A percentile compares a stretch with the other conserved stretches of the same genome.
phyloP scores from a whole-genome alignment of 164 flowering plant genomes.

The Kingdonia uniflora region DNA sequence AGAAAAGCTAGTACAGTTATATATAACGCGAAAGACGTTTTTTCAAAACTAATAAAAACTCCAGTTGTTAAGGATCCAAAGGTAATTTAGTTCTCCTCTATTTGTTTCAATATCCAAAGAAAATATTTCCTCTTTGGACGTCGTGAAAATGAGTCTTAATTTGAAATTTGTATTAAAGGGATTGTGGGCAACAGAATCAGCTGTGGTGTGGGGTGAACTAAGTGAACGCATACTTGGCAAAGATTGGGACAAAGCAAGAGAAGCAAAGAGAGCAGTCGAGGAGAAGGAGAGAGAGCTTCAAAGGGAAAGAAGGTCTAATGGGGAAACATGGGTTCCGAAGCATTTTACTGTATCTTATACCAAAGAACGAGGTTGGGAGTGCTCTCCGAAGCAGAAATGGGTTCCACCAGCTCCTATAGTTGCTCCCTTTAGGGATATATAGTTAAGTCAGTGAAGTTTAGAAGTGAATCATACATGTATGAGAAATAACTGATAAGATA shows the following conservation, averaged over 20 bases:
- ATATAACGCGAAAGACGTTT: slow-evolving; percentile 50
- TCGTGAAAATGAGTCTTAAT: neutral
- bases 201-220: slow-evolving; percentile 61
- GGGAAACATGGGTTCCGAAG: slow-evolving; percentile 53
- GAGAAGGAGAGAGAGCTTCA: slow-evolving; percentile 43
- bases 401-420: slow-evolving; percentile 22
- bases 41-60: slow-evolving; percentile 40
- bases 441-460: neutral
- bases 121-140: neutral
- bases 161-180: slow-evolving; percentile 20
- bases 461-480: no score
- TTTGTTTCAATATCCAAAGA: neutral
- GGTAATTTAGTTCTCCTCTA: slow-evolving; percentile 21
- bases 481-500: no score
- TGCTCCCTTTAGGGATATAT: neutral
- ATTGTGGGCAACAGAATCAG: slow-evolving; percentile 57
- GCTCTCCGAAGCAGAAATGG: slow-evolving; percentile 27
- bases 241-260: slow-evolving; percentile 68
- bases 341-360: slow-evolving; percentile 37
- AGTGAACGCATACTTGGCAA: slow-evolving; percentile 39
- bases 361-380: slow-evolving; percentile 47
- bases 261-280: slow-evolving; percentile 52
- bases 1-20: slow-evolving; percentile 29
- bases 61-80: slow-evolving; percentile 45
- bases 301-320: slow-evolving; percentile 38